phyloP scores from a whole-genome alignment of 441 rosid species.

The Eruca vesicaria region DNA sequence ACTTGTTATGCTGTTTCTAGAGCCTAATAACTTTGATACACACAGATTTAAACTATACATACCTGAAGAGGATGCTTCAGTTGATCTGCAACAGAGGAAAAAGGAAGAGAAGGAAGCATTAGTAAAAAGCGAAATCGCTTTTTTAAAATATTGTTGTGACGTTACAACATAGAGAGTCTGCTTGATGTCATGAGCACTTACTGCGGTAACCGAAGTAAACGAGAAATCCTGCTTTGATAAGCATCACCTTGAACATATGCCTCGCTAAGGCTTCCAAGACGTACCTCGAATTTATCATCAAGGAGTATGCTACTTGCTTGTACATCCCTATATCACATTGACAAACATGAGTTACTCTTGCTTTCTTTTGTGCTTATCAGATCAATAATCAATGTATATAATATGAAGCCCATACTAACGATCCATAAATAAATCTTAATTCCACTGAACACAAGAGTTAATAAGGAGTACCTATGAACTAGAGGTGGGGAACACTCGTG shows the following conservation, averaged over 20 bases:
- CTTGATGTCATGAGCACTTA: constrained; percentile 46
- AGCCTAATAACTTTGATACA: too few relatives aligned
- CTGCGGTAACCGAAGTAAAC: constrained; percentile 83
- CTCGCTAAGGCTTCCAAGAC: constrained; percentile 88
- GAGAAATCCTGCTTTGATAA: constrained; percentile 74
- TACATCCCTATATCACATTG: constrained; percentile 63
- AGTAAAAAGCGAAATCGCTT: not conserved
- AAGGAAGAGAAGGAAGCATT: constrained; percentile 7
- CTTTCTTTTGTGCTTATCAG: not conserved
- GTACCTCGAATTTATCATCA: constrained; percentile 97
- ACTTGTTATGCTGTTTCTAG: not conserved
- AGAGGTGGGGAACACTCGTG: constrained; percentile 92
- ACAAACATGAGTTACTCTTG: not conserved
- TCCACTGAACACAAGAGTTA: too few relatives aligned
- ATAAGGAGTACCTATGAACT: constrained; percentile 93
- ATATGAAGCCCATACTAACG: too few relatives aligned
- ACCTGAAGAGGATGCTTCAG: constrained; percentile 74
- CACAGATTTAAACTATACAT: too few relatives aligned
- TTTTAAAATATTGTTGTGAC: not conserved
- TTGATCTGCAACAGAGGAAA: constrained; percentile 56
- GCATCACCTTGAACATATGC: constrained; percentile 74
- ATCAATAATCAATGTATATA: not conserved
- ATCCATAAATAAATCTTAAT: not conserved
- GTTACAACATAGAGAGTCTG: not conserved
- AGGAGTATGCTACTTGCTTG: constrained; percentile 99